Conservation (phyloP, 257 asterid genomes). For the Solanum pinnatisectum region DNA sequence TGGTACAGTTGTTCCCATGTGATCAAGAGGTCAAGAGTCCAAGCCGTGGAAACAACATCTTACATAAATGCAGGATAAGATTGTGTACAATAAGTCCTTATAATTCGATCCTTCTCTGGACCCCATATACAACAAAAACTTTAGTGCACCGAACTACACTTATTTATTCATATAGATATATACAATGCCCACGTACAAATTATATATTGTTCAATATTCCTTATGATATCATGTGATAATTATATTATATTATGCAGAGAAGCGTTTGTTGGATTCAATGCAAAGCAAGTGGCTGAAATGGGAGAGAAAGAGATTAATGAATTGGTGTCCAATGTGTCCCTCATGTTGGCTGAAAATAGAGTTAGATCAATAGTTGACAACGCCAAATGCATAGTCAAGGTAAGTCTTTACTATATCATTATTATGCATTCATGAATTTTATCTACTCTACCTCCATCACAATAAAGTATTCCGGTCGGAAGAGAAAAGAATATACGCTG, state of each 20-base stretch:
- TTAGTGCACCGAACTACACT: neutral
- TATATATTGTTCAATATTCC: neutral
- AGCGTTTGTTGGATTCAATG: conserved; percentile 62
- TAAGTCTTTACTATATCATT: conserved; percentile 13
- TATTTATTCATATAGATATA: no score
- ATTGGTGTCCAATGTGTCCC: conserved; percentile 34
- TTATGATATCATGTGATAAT: neutral
- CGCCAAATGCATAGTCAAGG: conserved; percentile 77
- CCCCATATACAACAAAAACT: fast-evolving
- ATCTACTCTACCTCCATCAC: neutral
- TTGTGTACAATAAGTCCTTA: fast-evolving
- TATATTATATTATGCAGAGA: conserved; percentile 24
- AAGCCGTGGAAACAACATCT: neutral
- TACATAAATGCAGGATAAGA: fast-evolving
- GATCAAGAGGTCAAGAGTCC: fast-evolving
- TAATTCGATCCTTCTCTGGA: fast-evolving
- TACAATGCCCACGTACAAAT: neutral
- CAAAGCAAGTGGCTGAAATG: conserved; percentile 59
- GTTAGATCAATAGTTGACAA: conserved; percentile 75
- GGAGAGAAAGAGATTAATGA: conserved; percentile 59
- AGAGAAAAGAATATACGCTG: no score
- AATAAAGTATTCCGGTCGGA: neutral
- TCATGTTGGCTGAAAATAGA: conserved; percentile 56
- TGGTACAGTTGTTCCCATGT: neutral
- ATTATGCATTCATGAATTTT: neutral